Evolutionary conservation across 2,329 filamentous ascomycete genomes (phyloP), one percentile per base, ranked within the genome.

Genomic region (Diaporthe batatas): DNA sequence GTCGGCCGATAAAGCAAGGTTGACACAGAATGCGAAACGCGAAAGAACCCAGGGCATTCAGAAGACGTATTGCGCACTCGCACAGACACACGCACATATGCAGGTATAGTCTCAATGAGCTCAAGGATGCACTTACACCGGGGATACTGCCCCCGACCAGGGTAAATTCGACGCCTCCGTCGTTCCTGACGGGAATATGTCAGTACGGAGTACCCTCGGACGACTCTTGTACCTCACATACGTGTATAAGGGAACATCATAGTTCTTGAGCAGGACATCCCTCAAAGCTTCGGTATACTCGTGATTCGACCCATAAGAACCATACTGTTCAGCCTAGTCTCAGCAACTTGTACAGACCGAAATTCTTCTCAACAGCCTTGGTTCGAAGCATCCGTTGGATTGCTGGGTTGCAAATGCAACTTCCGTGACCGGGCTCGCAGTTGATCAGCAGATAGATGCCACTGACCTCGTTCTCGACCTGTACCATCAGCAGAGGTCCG

Each of bases 401-500:
- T 23, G 11, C 25, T 18, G 36, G 7, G n/a, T 16, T 18, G 12
- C 18, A 29, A 18, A 14, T n/a, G 11, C 18, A 32, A n/a, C 32
- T 16, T 8, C 14, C 18, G n/a, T 49, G 25, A 8, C n/a, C 5
- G 16, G 36, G 25, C n/a, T 42, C 11, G 57, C 57, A 23, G 7
- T 11, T 18, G 25, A 34, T 23, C n/a, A 10, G 1, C 3, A 8
- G 11, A 21, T 5, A 16, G 11, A 23, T 18, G 36, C 16, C n/a
- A 51, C 62, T 36, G 12, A 65, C 62, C 44, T 87, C 85, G 68
- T 87, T 87, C 76, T 87, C 86, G 11, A 87, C 80, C 76, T 87
- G 86, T 0, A 85, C 81, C 85, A 87, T 86, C 25, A 88, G 75
- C n/a, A 87, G 80, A 3, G 84, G 84, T 0, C 86, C 86, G 16